Evolutionary conservation across 148 eudicot genomes (phyloP).

Genomic region (Diospyros kaki): DNA sequence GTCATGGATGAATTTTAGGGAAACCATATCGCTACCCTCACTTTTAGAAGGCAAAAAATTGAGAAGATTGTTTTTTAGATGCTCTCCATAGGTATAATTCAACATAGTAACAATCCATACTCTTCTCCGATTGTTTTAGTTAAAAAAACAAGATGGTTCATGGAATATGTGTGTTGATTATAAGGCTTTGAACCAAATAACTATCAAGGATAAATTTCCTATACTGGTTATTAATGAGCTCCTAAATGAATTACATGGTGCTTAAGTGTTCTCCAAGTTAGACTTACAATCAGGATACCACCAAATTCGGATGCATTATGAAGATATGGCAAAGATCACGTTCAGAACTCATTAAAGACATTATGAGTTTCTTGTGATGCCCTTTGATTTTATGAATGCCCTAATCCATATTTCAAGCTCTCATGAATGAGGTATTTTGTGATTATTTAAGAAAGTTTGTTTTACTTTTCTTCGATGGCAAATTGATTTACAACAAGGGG

Average conservation of each 20-base stretch:
- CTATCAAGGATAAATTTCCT: neutral
- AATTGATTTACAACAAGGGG: neutral
- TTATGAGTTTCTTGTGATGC: neutral
- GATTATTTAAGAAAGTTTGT: neutral
- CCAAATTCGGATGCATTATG: neutral
- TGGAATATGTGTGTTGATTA: neutral
- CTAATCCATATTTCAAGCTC: neutral
- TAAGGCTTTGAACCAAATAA: neutral
- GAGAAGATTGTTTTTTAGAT: neutral
- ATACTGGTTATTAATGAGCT: neutral
- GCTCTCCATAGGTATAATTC: neutral
- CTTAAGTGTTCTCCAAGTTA: neutral
- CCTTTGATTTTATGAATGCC: neutral
- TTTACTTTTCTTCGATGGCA: neutral
- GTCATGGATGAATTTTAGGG: neutral
- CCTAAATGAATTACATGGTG: neutral
- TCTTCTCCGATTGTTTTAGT: neutral
- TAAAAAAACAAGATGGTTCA: neutral
- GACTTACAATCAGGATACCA: neutral
- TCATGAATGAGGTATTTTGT: neutral
- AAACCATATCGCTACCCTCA: neutral
- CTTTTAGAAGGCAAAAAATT: neutral
- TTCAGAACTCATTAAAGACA: neutral
- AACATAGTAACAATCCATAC: neutral
- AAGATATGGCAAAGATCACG: neutral